phyloP scores from a whole-genome alignment of 306 rosid genomes.

The Cucumis cinereus region DNA sequence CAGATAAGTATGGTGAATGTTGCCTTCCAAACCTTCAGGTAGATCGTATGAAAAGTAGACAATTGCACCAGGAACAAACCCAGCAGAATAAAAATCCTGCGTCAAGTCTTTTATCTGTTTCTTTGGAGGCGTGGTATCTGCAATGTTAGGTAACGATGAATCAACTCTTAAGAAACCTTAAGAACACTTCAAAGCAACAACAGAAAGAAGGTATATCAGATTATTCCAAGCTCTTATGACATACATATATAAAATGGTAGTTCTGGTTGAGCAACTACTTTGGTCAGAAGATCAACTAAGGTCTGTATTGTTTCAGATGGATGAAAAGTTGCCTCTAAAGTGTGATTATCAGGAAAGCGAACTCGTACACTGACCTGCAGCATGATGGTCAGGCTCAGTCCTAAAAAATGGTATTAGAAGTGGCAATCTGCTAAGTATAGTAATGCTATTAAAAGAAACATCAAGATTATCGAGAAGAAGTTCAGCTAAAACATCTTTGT shows the following conservation, averaged over 20 bases:
- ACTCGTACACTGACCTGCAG: constrained; percentile 76
- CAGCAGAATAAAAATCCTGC: constrained; percentile 62
- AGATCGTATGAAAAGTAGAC: constrained; percentile 59
- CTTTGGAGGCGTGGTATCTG: constrained; percentile 92
- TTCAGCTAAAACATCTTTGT: background rate
- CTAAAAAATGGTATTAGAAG: background rate
- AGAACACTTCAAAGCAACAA: background rate
- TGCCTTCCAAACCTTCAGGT: constrained; percentile 41
- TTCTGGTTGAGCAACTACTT: constrained; percentile 66
- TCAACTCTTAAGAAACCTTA: background rate
- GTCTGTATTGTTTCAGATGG: constrained; percentile 71
- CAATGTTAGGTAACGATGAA: constrained; percentile 10
- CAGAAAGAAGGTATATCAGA: background rate
- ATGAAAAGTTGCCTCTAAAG: constrained; percentile 76
- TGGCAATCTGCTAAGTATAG: background rate
- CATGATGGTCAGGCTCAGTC: background rate
- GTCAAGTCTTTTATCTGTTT: constrained; percentile 50
- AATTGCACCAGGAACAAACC: constrained; percentile 85
- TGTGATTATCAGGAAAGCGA: constrained; percentile 85
- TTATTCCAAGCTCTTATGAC: constrained; percentile 13
- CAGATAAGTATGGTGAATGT: background rate
- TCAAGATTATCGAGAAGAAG: background rate
- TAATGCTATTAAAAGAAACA: background rate
- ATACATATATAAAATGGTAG: constrained; percentile 70
- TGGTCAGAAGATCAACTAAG: constrained; percentile 54